Percentiles rank a stretch among this genome's conserved stretches.
Evolutionary conservation across 805 yeast genomes (phyloP).

Genomic region (Blastobotrys peoriensis): DNA sequence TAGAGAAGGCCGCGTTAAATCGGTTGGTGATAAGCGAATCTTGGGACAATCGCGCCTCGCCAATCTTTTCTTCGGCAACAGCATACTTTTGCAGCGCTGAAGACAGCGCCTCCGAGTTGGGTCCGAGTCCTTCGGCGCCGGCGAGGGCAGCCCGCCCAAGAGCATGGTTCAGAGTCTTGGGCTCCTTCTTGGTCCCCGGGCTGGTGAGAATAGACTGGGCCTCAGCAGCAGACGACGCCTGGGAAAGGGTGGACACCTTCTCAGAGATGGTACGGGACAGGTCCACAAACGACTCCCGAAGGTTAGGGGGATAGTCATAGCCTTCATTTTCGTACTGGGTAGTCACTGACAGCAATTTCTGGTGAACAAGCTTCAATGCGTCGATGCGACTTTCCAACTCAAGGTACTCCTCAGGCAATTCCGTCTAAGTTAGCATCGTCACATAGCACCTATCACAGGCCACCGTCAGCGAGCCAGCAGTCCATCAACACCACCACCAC

Average conservation of each 20-base stretch:
- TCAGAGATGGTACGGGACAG: slow-evolving; percentile 59
- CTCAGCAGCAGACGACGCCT: slow-evolving; percentile 72
- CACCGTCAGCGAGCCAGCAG: too few relatives aligned
- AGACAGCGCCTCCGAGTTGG: slow-evolving; percentile 45
- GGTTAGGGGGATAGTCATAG: slow-evolving; percentile 76
- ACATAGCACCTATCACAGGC: too few relatives aligned
- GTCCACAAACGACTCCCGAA: slow-evolving; percentile 69
- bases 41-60: slow-evolving; percentile 77
- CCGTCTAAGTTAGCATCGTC: slow-evolving; percentile 39
- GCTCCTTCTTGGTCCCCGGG: slow-evolving; percentile 46
- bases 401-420: slow-evolving; percentile 75
- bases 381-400: slow-evolving; percentile 70
- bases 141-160: slow-evolving; percentile 67
- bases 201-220: slow-evolving; percentile 66
- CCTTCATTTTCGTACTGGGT: slow-evolving; percentile 51
- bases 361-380: slow-evolving; percentile 62
- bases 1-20: slow-evolving; percentile 61
- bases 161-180: slow-evolving; percentile 80
- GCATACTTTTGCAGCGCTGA: slow-evolving; percentile 63
- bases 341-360: slow-evolving; percentile 48
- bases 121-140: slow-evolving; percentile 34
- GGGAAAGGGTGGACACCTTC: slow-evolving; percentile 60
- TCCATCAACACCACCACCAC: too few relatives aligned
- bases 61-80: slow-evolving; percentile 64
- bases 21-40: slow-evolving; percentile 65